phyloP scores from a whole-genome alignment of 768 basidiomycete species.

The Collybiopsis confluens region DNA sequence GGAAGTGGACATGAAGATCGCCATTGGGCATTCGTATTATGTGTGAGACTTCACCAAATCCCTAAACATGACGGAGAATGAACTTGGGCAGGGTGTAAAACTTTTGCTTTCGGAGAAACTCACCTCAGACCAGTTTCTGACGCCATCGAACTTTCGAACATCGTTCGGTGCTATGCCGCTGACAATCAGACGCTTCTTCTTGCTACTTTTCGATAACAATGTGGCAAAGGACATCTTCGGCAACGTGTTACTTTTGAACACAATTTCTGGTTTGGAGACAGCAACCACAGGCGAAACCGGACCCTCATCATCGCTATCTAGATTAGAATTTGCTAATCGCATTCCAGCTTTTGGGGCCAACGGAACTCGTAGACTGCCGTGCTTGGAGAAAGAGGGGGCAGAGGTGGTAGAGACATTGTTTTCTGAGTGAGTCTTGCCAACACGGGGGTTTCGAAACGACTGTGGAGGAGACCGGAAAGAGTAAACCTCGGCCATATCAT shows the following conservation, averaged over 20 bases:
- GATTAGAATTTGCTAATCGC: constrained; percentile 16
- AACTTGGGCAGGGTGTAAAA: constrained; percentile 7
- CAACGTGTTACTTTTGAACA: constrained; percentile 26
- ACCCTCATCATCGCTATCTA: constrained; percentile 24
- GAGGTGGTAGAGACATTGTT: background rate
- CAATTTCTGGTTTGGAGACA: constrained; percentile 27
- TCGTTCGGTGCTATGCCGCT: constrained; percentile 65
- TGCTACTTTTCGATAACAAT: constrained; percentile 40
- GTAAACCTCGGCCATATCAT: constrained; percentile 32
- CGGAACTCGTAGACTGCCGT: constrained; percentile 20
- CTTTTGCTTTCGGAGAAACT: constrained; percentile 18
- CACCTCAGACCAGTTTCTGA: constrained; percentile 77
- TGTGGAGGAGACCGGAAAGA: constrained; percentile 34
- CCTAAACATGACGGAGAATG: constrained; percentile 31
- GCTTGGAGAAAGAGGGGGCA: background rate
- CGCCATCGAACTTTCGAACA: constrained; percentile 57
- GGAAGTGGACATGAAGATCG: constrained; percentile 74
- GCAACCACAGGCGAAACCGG: constrained; percentile 14
- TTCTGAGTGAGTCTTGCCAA: constrained; percentile 4
- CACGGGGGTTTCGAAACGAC: constrained; percentile 28
- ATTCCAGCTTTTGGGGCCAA: constrained; percentile 27
- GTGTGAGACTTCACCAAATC: constrained; percentile 71
- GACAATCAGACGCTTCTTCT: constrained; percentile 64
- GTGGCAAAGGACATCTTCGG: constrained; percentile 35
- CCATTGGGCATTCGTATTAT: constrained; percentile 73